phyloP scores from a whole-genome alignment of 2,329 filamentous ascomycete genomes.

The Periconia digitata region DNA sequence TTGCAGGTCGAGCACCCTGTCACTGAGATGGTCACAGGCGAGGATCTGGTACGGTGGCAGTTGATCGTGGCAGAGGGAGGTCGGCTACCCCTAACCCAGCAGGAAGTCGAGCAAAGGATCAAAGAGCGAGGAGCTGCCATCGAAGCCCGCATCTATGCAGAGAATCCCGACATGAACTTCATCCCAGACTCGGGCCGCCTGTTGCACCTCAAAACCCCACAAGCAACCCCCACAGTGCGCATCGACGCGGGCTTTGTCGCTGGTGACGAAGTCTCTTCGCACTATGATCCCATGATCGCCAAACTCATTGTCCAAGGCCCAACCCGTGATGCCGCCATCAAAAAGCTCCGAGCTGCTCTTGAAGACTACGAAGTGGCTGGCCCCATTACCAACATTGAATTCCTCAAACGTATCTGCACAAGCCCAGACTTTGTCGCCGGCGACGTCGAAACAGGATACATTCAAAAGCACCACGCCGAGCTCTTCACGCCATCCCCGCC shows the following conservation, averaged over 20 bases:
- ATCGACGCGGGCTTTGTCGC: slow-evolving; percentile 92
- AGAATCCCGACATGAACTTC: slow-evolving; percentile 89
- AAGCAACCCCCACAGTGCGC: slow-evolving; percentile 70
- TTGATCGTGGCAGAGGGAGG: slow-evolving; percentile 78
- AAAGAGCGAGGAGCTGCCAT: slow-evolving; percentile 79
- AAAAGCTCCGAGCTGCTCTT: slow-evolving; percentile 77
- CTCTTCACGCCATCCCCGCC: slow-evolving; percentile 69
- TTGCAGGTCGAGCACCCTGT: slow-evolving; percentile 97
- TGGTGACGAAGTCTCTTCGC: slow-evolving; percentile 88
- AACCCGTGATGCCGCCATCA: slow-evolving; percentile 76
- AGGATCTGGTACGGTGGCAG: slow-evolving; percentile 93
- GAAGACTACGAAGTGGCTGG: slow-evolving; percentile 92
- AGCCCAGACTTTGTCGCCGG: slow-evolving; percentile 81
- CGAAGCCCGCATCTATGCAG: slow-evolving; percentile 94
- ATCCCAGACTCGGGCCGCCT: slow-evolving; percentile 90
- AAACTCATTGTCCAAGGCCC: slow-evolving; percentile 90
- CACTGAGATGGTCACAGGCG: slow-evolving; percentile 74
- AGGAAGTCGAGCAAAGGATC: slow-evolving; percentile 70
- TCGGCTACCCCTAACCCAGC: slow-evolving; percentile 66
- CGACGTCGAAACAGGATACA: slow-evolving; percentile 94
- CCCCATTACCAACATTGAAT: slow-evolving; percentile 93
- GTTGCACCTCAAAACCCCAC: slow-evolving; percentile 77
- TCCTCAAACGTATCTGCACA: slow-evolving; percentile 83
- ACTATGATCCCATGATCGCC: slow-evolving; percentile 98
- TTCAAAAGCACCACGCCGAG: slow-evolving; percentile 80